These are phyloP conservation scores for Globisporangium nagaii DNA, from an alignment of 352 stramenopile genomes.

Conservation along the genomic window DNA sequence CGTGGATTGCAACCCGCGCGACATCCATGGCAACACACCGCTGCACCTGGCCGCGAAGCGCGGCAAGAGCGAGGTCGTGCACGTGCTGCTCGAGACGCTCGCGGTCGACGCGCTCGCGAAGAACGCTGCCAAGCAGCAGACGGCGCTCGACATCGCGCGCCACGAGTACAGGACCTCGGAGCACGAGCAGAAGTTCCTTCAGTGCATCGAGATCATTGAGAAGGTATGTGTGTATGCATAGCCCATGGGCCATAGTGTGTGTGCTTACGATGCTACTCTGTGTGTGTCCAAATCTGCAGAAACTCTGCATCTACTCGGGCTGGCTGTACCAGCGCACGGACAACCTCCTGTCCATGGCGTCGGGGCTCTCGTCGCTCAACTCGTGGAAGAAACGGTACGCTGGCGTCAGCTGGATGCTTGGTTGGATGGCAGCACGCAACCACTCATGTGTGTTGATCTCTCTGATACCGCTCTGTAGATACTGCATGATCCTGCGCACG, in stretches of 20 bases:
- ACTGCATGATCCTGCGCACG: slow-evolving; percentile 70
- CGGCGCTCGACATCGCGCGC: slow-evolving; percentile 64
- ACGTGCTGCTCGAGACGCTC: slow-evolving; percentile 46
- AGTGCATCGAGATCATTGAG: slow-evolving; percentile 77
- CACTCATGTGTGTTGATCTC: background rate
- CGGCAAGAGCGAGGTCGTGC: slow-evolving; percentile 68
- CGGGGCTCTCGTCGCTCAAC: slow-evolving; percentile 61
- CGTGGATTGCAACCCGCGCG: slow-evolving; percentile 50
- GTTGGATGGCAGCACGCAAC: too few species aligned
- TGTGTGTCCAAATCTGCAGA: slow-evolving; percentile 25
- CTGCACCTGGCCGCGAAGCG: slow-evolving; percentile 56
- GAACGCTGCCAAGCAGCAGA: slow-evolving; percentile 48
- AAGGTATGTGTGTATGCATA: slow-evolving; percentile 36
- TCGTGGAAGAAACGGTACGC: slow-evolving; percentile 77
- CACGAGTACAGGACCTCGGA: slow-evolving; percentile 42
- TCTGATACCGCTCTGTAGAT: slow-evolving; percentile 23
- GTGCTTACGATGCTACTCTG: background rate
- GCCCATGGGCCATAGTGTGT: background rate
- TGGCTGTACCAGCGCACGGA: slow-evolving; percentile 81
- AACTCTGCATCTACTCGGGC: slow-evolving; percentile 74
- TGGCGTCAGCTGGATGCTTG: background rate
- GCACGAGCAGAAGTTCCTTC: slow-evolving; percentile 32
- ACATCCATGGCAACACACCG: slow-evolving; percentile 56
- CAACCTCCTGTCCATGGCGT: slow-evolving; percentile 75
- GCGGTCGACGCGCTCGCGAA: slow-evolving; percentile 47